Conservation (phyloP, 2,329 filamentous ascomycete species). For the Microdochium nivale region DNA sequence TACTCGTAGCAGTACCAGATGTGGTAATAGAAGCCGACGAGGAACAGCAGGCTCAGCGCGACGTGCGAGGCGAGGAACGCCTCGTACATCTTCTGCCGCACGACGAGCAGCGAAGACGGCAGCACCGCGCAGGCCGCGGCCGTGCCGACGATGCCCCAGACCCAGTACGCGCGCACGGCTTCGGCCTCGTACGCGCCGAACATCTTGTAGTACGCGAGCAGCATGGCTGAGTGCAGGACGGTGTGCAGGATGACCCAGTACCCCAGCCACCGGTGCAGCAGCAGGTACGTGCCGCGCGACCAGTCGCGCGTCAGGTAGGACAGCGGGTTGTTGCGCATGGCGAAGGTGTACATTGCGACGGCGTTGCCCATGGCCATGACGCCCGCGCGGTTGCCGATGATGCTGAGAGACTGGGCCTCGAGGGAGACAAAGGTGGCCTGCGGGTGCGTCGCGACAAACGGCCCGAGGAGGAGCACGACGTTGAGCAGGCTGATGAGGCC, state of each 20-base stretch:
- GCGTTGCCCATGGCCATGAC: conserved; percentile 23
- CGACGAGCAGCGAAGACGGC: conserved; percentile 14
- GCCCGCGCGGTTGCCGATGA: conserved; percentile 17
- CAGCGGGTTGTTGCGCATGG: conserved; percentile 23
- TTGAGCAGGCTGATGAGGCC: conserved; percentile 7
- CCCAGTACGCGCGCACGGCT: conserved; percentile 18
- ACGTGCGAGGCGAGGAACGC: conserved; percentile 24
- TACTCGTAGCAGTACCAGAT: conserved; percentile 23
- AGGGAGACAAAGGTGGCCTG: conserved; percentile 3
- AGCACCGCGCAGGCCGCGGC: conserved; percentile 16
- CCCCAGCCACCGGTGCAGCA: conserved; percentile 27
- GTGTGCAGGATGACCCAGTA: conserved; percentile 14
- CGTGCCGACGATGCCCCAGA: conserved; percentile 22
- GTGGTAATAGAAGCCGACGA: conserved; percentile 25
- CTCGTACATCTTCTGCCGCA: conserved; percentile 22
- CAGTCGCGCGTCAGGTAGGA: conserved; percentile 23
- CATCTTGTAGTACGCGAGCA: conserved; percentile 16
- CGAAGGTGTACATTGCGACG: conserved; percentile 22
- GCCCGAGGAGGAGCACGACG: conserved; percentile 1
- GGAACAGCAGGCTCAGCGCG: conserved; percentile 19
- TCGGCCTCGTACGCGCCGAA: conserved; percentile 16
- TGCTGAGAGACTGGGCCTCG: conserved; percentile 3
- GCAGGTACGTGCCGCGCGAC: conserved; percentile 24
- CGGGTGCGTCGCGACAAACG: not conserved
- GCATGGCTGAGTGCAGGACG: conserved; percentile 22